A percentile compares a stretch with the other conserved stretches of the same genome.
Evolutionary conservation across 768 basidiomycete genomes (phyloP).

Genomic region (Termitomyces sp.): DNA sequence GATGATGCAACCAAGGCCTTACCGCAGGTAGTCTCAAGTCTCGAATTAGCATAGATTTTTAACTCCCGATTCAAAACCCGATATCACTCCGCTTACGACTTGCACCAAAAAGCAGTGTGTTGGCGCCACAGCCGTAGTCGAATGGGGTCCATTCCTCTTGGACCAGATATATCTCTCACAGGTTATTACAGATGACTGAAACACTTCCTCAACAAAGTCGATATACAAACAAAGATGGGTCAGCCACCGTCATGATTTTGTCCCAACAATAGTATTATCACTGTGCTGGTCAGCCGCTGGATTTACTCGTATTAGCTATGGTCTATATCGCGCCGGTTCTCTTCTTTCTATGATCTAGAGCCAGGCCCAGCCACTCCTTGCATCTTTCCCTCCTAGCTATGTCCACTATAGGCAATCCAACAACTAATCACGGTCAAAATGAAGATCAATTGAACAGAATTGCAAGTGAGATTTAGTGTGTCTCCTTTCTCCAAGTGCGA

Average conservation of each 20-base stretch:
- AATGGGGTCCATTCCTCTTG: background rate
- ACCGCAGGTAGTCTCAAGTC: too few relatives aligned
- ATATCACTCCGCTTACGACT: too few relatives aligned
- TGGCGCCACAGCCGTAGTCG: background rate
- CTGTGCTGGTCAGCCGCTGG: background rate
- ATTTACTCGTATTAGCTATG: background rate
- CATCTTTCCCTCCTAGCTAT: background rate
- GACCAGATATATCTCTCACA: background rate
- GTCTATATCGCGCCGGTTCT: background rate
- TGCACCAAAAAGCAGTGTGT: too few relatives aligned
- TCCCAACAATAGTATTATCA: background rate
- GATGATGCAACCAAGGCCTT: too few relatives aligned
- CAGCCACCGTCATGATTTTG: background rate
- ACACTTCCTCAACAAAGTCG: background rate
- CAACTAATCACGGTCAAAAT: background rate
- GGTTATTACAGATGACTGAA: background rate
- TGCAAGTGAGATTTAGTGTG: background rate
- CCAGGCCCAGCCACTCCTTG: too few relatives aligned
- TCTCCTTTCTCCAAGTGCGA: background rate
- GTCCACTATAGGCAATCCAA: background rate
- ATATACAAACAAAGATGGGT: background rate
- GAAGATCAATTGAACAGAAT: background rate
- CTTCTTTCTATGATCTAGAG: background rate
- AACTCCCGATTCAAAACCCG: background rate
- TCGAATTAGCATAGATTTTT: background rate